Evolutionary conservation across 805 yeast species (phyloP).

Genomic region (Groenewaldozyma salmanticensis): DNA sequence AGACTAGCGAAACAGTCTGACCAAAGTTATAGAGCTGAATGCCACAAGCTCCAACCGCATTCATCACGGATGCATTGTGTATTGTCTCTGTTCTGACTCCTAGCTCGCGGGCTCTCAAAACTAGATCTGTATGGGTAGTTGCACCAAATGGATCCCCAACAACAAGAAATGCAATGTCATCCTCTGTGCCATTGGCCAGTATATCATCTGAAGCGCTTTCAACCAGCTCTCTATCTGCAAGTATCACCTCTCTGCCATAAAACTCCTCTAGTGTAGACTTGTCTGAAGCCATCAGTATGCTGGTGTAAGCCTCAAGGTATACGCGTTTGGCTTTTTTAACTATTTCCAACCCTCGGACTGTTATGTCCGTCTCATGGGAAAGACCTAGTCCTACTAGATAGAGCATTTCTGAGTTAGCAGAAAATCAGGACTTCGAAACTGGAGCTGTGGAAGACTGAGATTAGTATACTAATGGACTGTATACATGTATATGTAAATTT

Average conservation of each 20-base stretch:
- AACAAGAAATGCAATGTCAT: constrained; percentile 87
- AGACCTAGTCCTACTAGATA: constrained; percentile 88
- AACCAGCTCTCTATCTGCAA: constrained; percentile 93
- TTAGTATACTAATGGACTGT: no score
- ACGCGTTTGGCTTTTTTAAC: constrained; percentile 79
- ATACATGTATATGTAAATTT: no score
- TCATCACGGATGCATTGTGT: constrained; percentile 96
- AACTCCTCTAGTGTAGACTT: constrained; percentile 63
- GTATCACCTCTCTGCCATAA: constrained; percentile 73
- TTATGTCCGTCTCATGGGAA: constrained; percentile 80
- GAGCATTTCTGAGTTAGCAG: constrained; percentile 53
- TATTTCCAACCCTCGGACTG: constrained; percentile 85
- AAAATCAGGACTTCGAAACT: no score
- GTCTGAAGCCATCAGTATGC: constrained; percentile 89
- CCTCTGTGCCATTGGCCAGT: constrained; percentile 61
- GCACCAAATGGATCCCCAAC: constrained; percentile 99
- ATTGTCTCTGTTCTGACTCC: constrained; percentile 70
- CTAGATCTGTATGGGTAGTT: constrained; percentile 92
- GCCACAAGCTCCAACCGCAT: constrained; percentile 98
- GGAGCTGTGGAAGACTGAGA: no score
- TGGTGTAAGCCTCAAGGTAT: constrained; percentile 92
- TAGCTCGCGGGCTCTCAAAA: constrained; percentile 80
- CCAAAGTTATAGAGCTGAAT: constrained; percentile 91
- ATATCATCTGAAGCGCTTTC: constrained; percentile 83
- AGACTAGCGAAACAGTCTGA: constrained; percentile 93